Base-by-base conservation (phyloP, 345 rosid species). In the Nephelium lappaceum region DNA sequence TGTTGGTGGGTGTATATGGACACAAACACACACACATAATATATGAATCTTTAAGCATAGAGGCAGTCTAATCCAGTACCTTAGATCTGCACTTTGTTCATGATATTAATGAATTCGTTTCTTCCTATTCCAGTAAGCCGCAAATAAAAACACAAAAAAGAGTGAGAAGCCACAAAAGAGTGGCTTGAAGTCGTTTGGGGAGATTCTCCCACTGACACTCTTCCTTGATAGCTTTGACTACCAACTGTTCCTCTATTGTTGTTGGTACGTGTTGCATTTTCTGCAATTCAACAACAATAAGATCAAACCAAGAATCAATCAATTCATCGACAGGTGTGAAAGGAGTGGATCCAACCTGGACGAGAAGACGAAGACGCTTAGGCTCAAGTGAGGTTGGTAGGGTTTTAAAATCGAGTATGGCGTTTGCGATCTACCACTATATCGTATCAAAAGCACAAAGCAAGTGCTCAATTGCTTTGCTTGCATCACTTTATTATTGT, bases 81-180 rank as follows among this genome's bases (percentile, higher is more conserved):
- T 93, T 95, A 77, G 99, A 95, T 90, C 96, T 89, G 89, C 99
- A 95, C 85, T 93, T n/a, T 93, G 85, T 95, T 95, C 99, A 94
- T 95, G 81, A 95, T 95, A 82, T 95, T 98, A 63, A 95, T 95
- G 84, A 95, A 95, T 85, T 95, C 99, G 77, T 95, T 95, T 82
- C 99, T 92, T 66, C 99, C 99, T 38, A 95, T 92, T 82, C 99
- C 99, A 19, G 97, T 95, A 76, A 95, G 93, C 70, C 98, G 92
- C 79, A 95, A 19, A 31, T 18, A 58, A 42, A 5, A 67, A 53
- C 16, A 43, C 27, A 43, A 81, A 9, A 69, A 62, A 9, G 61
- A 53, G 66, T 58, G 65, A 45, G 36, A 79, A 75, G 11, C 58
- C 18, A 93, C 98, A 86, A 79, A 68, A 94, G 88, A 71, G 87